phyloP scores from a whole-genome alignment of 495 filamentous ascomycete species.

The Neurospora pannonica region DNA sequence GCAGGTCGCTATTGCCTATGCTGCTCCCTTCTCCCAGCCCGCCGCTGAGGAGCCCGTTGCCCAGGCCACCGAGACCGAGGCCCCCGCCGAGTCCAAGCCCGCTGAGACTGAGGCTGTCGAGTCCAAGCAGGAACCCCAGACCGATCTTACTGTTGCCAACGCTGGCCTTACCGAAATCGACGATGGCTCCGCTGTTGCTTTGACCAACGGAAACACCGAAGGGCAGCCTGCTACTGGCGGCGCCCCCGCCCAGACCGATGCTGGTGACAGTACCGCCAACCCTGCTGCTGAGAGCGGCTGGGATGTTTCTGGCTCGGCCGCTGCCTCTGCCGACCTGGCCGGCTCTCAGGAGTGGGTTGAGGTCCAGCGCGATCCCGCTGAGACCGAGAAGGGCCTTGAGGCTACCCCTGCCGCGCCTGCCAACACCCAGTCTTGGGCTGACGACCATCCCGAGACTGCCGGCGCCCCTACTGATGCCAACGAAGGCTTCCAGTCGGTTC shows the following conservation, averaged over 20 bases:
- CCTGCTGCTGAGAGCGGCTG: conserved; percentile 58
- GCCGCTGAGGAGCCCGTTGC: conserved; percentile 26
- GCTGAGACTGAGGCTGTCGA: conserved; percentile 29
- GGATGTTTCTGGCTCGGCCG: conserved; percentile 36
- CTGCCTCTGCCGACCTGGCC: conserved; percentile 36
- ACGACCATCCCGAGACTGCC: conserved; percentile 13
- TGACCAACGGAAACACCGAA: conserved; percentile 42
- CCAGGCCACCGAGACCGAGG: conserved; percentile 31
- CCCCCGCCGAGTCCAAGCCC: conserved; percentile 21
- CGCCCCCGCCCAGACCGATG: conserved; percentile 42
- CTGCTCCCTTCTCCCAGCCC: conserved; percentile 17
- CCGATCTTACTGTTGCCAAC: conserved; percentile 70
- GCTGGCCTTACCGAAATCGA: conserved; percentile 65
- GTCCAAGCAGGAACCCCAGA: conserved; percentile 38
- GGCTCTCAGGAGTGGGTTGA: conserved; percentile 67
- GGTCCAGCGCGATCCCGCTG: conserved; percentile 51
- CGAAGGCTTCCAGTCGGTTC: conserved; percentile 67
- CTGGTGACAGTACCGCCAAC: conserved; percentile 55
- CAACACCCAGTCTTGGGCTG: conserved; percentile 15
- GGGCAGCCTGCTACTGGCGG: conserved; percentile 31
- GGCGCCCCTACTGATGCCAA: conserved; percentile 12
- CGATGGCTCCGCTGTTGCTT: conserved; percentile 28
- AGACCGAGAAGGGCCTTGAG: conserved; percentile 60
- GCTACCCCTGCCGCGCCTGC: conserved; percentile 45
- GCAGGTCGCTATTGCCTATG: conserved; percentile 43